Conservation (phyloP, 2,329 filamentous ascomycete genomes). For the Pestalotiopsis sp. region DNA sequence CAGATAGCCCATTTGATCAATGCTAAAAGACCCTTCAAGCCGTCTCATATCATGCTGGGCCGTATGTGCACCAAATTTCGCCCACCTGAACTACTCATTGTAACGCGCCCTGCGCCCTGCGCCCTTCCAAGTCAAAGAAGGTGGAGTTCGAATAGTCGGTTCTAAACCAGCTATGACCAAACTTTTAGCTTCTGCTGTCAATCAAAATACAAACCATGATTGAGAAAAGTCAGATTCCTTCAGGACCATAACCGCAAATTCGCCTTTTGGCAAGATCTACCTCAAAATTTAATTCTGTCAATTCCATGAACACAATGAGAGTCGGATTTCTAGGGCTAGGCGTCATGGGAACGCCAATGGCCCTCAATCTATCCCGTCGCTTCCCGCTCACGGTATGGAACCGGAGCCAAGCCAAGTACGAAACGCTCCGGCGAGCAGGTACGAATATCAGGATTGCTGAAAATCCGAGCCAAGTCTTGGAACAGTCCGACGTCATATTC, state of each 20-base stretch:
- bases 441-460: slow-evolving; percentile 21
- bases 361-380: slow-evolving; percentile 30
- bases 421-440: slow-evolving; percentile 20
- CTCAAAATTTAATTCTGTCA: background rate
- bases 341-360: slow-evolving; percentile 36
- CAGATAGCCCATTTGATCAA: no score
- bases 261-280: background rate
- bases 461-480: slow-evolving; percentile 26
- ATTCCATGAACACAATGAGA: slow-evolving; percentile 10
- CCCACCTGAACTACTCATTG: no score
- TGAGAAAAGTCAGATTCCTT: background rate
- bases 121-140: background rate
- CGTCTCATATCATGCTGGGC: no score
- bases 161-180: background rate
- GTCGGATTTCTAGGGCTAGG: slow-evolving; percentile 35
- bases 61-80: no score
- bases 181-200: background rate
- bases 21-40: no score
- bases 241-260: background rate
- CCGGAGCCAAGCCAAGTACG: slow-evolving; percentile 29
- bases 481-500: slow-evolving; percentile 32
- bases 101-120: background rate
- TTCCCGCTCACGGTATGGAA: slow-evolving; percentile 34
- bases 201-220: background rate
- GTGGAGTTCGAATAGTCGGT: background rate